Percentiles rank a stretch among this genome's conserved stretches.
phyloP scores from a whole-genome alignment of 768 basidiomycete species.

The Leccinum uliginosum region DNA sequence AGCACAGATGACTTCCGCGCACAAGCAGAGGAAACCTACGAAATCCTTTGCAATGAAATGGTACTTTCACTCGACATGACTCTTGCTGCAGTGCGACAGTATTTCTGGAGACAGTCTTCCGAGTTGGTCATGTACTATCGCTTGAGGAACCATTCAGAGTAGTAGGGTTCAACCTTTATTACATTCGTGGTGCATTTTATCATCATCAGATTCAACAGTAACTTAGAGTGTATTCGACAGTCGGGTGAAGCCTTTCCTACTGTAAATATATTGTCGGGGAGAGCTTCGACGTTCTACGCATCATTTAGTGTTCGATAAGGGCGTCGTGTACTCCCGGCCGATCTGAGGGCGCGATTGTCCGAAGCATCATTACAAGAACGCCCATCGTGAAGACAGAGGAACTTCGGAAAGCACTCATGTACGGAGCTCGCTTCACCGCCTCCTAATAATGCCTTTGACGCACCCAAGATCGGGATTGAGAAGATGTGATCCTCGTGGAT shows the following conservation, averaged over 20 bases:
- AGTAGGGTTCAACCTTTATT: not conserved
- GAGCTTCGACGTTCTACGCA: not conserved
- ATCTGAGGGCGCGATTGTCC: not conserved
- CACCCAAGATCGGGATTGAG: conserved; percentile 44
- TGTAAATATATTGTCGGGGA: not conserved
- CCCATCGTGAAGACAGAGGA: conserved; percentile 26
- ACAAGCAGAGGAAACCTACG: conserved; percentile 67
- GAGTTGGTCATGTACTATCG: conserved; percentile 81
- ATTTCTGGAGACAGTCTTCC: conserved; percentile 72
- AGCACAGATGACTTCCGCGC: conserved; percentile 16
- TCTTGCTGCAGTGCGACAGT: conserved; percentile 86
- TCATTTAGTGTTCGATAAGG: not conserved
- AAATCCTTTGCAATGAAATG: conserved; percentile 86
- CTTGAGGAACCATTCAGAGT: conserved; percentile 29
- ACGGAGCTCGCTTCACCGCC: conserved; percentile 25
- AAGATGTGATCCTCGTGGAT: conserved; percentile 52
- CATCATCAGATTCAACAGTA: conserved; percentile 2
- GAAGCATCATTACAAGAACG: not conserved
- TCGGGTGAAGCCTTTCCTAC: not conserved
- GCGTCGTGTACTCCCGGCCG: not conserved
- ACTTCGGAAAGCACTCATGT: conserved; percentile 17
- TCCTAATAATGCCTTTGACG: conserved; percentile 40
- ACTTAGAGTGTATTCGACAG: conserved; percentile 23
- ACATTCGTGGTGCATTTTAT: not conserved
- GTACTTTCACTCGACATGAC: conserved; percentile 84